Conservation (phyloP, 352 stramenopile species). For the Phytophthora constricta region DNA sequence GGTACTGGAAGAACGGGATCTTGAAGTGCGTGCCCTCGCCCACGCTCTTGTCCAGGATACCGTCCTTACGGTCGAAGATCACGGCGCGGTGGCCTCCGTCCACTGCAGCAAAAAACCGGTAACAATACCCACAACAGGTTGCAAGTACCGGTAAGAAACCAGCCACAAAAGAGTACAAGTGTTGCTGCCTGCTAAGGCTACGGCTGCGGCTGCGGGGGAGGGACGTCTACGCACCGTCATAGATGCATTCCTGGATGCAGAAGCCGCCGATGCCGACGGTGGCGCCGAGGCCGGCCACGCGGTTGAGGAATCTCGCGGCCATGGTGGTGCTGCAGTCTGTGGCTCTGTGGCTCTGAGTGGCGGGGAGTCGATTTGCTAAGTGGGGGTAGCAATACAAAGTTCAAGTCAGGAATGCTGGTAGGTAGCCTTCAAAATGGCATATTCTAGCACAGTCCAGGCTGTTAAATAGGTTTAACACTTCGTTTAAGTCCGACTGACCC, state of each 20-base stretch:
- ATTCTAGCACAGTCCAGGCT: neutral
- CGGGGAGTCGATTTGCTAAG: neutral
- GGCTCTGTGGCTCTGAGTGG: constrained; percentile 33
- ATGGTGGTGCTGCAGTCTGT: constrained; percentile 48
- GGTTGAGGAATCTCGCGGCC: constrained; percentile 80
- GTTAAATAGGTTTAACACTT: neutral
- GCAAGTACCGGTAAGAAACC: too few species aligned
- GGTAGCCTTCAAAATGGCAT: too few species aligned
- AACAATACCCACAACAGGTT: neutral
- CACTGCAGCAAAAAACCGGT: constrained; percentile 65
- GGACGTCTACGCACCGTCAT: constrained; percentile 70
- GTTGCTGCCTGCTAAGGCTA: too few species aligned
- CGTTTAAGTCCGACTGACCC: neutral
- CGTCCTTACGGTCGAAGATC: constrained; percentile 99
- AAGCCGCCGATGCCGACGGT: constrained; percentile 75
- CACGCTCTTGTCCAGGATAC: constrained; percentile 95
- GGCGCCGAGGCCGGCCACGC: constrained; percentile 58
- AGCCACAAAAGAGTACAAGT: too few species aligned
- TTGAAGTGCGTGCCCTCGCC: constrained; percentile 99
- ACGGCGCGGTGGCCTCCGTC: constrained; percentile 98
- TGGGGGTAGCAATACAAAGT: neutral
- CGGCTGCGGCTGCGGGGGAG: too few species aligned
- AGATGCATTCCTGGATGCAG: constrained; percentile 81
- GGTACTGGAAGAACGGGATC: constrained; percentile 98
- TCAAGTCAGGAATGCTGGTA: constrained; percentile 4